Percentiles rank a stretch among this genome's conserved stretches.
These are phyloP conservation scores for Epichloe gansuensis DNA, from an alignment of 2,329 filamentous ascomycete species.

Conservation along the genomic window DNA sequence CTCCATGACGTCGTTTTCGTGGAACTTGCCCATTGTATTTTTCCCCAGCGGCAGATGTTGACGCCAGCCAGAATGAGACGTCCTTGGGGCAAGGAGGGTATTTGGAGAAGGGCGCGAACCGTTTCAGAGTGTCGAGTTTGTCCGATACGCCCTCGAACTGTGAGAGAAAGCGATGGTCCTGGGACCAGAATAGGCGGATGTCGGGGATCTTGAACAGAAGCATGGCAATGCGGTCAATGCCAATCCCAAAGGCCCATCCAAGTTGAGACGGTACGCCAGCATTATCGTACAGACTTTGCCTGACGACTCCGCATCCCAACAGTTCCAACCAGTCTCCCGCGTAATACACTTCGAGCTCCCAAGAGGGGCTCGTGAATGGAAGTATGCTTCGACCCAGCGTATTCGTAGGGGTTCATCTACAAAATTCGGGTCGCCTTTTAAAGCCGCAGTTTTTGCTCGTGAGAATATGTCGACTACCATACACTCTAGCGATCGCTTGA, in stretches of 20 bases:
- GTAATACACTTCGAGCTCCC: constrained; percentile 94
- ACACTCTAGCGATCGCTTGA: constrained; percentile 80
- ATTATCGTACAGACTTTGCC: constrained; percentile 68
- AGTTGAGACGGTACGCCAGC: constrained; percentile 64
- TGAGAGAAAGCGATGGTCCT: constrained; percentile 68
- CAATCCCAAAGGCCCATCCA: constrained; percentile 93
- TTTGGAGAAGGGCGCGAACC: constrained; percentile 82
- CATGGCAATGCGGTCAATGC: constrained; percentile 94
- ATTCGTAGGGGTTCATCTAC: constrained; percentile 65
- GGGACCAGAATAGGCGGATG: constrained; percentile 92
- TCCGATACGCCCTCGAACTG: constrained; percentile 62
- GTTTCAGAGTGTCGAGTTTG: constrained; percentile 35
- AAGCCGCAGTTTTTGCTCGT: constrained; percentile 56
- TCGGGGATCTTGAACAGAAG: constrained; percentile 92
- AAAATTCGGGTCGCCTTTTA: constrained; percentile 35
- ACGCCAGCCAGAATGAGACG: constrained; percentile 77
- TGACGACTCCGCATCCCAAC: constrained; percentile 80
- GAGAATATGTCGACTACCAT: constrained; percentile 86
- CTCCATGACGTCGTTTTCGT: constrained; percentile 98
- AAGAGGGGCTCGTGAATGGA: constrained; percentile 91
- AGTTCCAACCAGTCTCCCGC: constrained; percentile 92
- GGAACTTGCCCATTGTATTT: constrained; percentile 44
- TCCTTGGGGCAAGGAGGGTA: constrained; percentile 84
- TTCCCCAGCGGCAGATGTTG: constrained; percentile 32
- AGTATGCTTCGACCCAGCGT: constrained; percentile 94